Conservation (phyloP, 257 asterid species). For the Galeopsis tetrahit region DNA sequence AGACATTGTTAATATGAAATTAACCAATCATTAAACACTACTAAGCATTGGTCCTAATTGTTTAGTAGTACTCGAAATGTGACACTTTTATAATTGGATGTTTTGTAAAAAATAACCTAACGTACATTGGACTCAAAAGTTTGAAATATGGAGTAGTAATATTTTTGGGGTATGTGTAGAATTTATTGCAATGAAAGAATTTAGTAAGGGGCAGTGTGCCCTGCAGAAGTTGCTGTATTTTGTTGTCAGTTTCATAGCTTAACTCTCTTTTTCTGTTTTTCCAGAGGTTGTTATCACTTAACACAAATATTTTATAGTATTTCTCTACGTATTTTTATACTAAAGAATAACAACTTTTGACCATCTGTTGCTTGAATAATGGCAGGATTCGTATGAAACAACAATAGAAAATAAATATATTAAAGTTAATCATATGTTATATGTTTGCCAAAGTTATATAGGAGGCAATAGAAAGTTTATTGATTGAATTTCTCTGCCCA, state of each 20-base stretch:
- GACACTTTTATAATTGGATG: neutral
- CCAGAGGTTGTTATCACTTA: neutral
- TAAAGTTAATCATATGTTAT: neutral
- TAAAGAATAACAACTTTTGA: slow-evolving; percentile 14
- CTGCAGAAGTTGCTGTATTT: slow-evolving; percentile 12
- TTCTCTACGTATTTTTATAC: neutral
- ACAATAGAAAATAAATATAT: too few species aligned
- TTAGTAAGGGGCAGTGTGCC: slow-evolving; percentile 39
- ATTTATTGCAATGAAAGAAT: slow-evolving; percentile 22
- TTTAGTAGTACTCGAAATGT: neutral
- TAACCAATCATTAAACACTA: slow-evolving; percentile 8
- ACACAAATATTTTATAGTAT: neutral
- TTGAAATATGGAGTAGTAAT: slow-evolving; percentile 5
- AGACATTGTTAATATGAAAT: neutral
- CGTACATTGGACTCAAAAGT: neutral
- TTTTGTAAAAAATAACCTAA: slow-evolving; percentile 5
- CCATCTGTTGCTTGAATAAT: slow-evolving; percentile 18
- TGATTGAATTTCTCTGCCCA: too few species aligned
- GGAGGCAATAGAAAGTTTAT: neutral
- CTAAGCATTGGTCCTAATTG: neutral
- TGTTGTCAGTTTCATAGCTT: slow-evolving; percentile 17
- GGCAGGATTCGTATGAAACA: neutral
- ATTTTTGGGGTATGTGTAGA: slow-evolving; percentile 15
- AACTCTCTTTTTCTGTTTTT: slow-evolving; percentile 15
- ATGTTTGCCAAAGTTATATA: neutral